These are phyloP conservation scores for Lyophyllum shimeji DNA, from an alignment of 768 basidiomycete species.

Conservation along the genomic window DNA sequence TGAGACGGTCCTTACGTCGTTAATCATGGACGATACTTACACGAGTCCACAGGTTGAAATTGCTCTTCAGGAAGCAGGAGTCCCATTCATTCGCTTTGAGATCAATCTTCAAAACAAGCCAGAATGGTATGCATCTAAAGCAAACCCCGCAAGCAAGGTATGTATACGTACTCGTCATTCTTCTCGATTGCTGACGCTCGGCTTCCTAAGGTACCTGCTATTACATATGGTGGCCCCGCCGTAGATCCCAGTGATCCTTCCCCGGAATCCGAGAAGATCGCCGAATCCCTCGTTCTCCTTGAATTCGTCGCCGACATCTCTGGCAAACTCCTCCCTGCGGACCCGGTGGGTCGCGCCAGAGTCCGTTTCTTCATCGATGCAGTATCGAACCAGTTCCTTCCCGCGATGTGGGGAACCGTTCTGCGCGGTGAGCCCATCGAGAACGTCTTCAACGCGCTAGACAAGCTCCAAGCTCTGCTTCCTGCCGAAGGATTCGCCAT, in stretches of 20 bases:
- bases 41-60: constrained; percentile 45
- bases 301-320: constrained; percentile 67
- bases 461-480: constrained; percentile 49
- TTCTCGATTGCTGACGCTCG: too few species aligned
- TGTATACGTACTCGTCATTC: too few species aligned
- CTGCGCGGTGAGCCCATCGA: too few species aligned
- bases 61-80: constrained; percentile 57
- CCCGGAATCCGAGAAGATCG: constrained; percentile 56
- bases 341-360: constrained; percentile 59
- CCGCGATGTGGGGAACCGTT: too few species aligned
- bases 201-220: constrained; percentile 59
- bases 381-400: too few species aligned
- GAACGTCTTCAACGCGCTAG: constrained; percentile 43
- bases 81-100: constrained; percentile 48
- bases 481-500: constrained; percentile 46
- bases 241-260: constrained; percentile 58
- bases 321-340: constrained; percentile 50
- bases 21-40: not conserved
- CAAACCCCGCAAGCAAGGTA: constrained; percentile 71
- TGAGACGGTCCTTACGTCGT: constrained; percentile 20
- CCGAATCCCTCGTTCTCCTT: constrained; percentile 64
- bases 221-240: constrained; percentile 61
- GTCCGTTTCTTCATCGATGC: too few species aligned
- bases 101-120: constrained; percentile 68
- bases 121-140: constrained; percentile 63